Percentiles rank a stretch among this genome's conserved stretches.
Evolutionary conservation across 2,329 filamentous ascomycete species (phyloP).

Genomic region (Emergomyces pasteurianus): DNA sequence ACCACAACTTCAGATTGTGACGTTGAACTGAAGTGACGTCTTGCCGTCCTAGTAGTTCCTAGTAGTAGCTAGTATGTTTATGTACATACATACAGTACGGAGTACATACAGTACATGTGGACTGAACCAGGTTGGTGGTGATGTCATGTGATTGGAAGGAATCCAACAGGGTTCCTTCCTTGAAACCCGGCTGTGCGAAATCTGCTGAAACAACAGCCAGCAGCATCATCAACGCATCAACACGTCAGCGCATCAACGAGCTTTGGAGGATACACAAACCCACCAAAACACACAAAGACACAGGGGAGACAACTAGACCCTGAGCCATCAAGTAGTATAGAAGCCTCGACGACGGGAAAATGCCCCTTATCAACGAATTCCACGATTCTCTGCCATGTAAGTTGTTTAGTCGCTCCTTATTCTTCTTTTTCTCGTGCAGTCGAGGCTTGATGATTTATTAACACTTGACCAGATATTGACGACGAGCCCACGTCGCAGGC

Average conservation of each 20-base stretch:
- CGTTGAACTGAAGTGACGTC: too few relatives aligned
- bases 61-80: too few relatives aligned
- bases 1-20: background rate
- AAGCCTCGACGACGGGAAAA: slow-evolving; percentile 22
- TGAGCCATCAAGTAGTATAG: background rate
- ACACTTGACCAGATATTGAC: slow-evolving; percentile 59
- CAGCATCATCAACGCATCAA: too few relatives aligned
- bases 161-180: too few relatives aligned
- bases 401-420: slow-evolving; percentile 17
- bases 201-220: background rate
- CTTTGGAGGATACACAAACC: background rate
- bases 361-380: slow-evolving; percentile 57
- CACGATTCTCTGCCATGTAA: slow-evolving; percentile 75
- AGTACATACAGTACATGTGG: too few relatives aligned
- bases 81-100: too few relatives aligned
- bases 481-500: slow-evolving; percentile 48
- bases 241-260: background rate
- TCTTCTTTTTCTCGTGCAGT: background rate
- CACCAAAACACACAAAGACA: background rate
- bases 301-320: background rate
- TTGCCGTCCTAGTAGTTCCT: too few relatives aligned
- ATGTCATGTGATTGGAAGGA: background rate
- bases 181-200: background rate
- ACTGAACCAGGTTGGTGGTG: too few relatives aligned
- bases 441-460: slow-evolving; percentile 8